These are phyloP conservation scores for Marsdenia floribunda DNA, from an alignment of 257 asterid species.

Conservation along the genomic window DNA sequence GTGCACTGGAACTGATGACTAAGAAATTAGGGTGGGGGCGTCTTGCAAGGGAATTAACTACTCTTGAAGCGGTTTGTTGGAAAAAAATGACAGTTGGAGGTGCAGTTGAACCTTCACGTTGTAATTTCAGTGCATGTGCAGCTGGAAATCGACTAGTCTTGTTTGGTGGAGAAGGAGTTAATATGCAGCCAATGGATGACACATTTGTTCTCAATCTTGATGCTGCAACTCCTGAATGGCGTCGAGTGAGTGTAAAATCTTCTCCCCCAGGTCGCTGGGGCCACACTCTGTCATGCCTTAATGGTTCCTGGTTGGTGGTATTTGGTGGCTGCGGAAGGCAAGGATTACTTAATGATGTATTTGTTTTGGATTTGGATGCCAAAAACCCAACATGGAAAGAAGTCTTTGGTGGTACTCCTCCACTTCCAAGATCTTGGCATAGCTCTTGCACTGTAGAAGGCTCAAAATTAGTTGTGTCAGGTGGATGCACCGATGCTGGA, in stretches of 20 bases:
- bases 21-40: conserved; percentile 84
- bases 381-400: conserved; percentile 88
- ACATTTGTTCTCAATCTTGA: conserved; percentile 85
- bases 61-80: conserved; percentile 88
- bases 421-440: conserved; percentile 84
- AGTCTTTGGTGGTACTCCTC: conserved; percentile 69
- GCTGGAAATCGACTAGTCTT: conserved; percentile 77
- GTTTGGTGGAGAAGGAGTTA: conserved; percentile 91
- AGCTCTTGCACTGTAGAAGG: conserved; percentile 92
- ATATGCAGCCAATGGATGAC: conserved; percentile 97
- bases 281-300: conserved; percentile 75
- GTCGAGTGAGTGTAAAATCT: conserved; percentile 59
- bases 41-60: conserved; percentile 80
- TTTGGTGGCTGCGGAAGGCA: conserved; percentile 87
- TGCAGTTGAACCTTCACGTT: conserved; percentile 78
- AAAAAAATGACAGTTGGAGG: conserved; percentile 77
- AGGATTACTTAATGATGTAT: conserved; percentile 79
- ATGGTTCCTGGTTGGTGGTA: conserved; percentile 72
- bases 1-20: conserved; percentile 71
- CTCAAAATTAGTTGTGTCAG: conserved; percentile 74
- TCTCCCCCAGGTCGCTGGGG: conserved; percentile 98
- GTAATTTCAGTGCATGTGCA: conserved; percentile 89
- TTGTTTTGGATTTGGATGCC: conserved; percentile 74
- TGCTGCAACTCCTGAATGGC: conserved; percentile 69
- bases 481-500: conserved; percentile 89